Evolutionary conservation across 305 asterid genomes (phyloP).

Genomic region (Fraxinus platypoda): DNA sequence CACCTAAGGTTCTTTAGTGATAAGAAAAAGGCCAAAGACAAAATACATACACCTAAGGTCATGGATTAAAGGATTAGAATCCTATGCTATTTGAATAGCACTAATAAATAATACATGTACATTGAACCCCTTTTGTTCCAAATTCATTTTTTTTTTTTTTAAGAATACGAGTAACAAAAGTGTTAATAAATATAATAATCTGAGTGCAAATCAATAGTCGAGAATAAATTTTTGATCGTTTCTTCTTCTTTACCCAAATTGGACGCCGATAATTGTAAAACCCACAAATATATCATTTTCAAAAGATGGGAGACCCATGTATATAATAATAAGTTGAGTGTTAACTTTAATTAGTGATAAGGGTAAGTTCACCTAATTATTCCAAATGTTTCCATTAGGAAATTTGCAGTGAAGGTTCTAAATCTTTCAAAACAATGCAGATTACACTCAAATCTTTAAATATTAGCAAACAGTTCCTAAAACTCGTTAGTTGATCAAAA

Average conservation of each 20-base stretch:
- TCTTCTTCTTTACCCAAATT: background rate
- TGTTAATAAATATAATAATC: background rate
- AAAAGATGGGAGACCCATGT: too few relatives aligned
- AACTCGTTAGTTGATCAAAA: too few relatives aligned
- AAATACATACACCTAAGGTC: slow-evolving; percentile 24
- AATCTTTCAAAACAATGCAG: too few relatives aligned
- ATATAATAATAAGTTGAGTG: too few relatives aligned
- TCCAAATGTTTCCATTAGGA: too few relatives aligned
- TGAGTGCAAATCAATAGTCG: background rate
- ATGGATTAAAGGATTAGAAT: slow-evolving; percentile 42
- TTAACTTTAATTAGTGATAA: too few relatives aligned
- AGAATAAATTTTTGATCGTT: background rate
- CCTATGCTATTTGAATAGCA: slow-evolving; percentile 42
- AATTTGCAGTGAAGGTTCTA: too few relatives aligned
- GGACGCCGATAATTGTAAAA: too few relatives aligned
- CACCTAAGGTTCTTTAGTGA: slow-evolving; percentile 38
- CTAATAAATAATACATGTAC: background rate
- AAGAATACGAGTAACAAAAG: background rate
- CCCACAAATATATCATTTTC: too few relatives aligned
- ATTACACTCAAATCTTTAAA: too few relatives aligned
- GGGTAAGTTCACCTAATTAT: too few relatives aligned
- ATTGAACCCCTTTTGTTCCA: background rate
- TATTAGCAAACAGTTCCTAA: too few relatives aligned
- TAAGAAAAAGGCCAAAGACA: slow-evolving; percentile 42
- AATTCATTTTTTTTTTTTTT: background rate